Percentiles rank a stretch among this genome's conserved stretches.
phyloP scores from a whole-genome alignment of 495 filamentous ascomycete genomes.

The Zalerion maritima region DNA sequence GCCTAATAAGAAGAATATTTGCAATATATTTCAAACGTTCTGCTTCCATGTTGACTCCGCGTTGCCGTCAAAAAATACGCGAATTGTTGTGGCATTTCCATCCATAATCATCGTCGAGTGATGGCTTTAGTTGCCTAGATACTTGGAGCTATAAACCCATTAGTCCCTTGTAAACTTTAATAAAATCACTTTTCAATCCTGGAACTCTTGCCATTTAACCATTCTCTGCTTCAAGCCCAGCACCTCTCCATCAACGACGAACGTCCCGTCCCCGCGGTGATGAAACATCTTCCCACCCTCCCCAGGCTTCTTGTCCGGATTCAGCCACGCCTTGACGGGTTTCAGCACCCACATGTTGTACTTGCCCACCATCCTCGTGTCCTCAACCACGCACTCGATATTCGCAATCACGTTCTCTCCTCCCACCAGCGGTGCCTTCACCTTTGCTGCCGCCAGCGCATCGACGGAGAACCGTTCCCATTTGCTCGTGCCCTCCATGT shows the following conservation, averaged over 20 bases:
- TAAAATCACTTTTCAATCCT: too few relatives aligned
- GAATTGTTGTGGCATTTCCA: too few relatives aligned
- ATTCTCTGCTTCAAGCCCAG: conserved; percentile 20
- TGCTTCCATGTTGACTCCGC: too few relatives aligned
- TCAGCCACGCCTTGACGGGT: conserved; percentile 20
- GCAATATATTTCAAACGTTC: too few relatives aligned
- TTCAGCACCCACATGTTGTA: conserved; percentile 24
- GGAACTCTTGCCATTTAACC: conserved; percentile 24
- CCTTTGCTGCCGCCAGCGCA: conserved; percentile 14
- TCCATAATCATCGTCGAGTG: too few relatives aligned
- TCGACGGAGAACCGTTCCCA: conserved; percentile 20
- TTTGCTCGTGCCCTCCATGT: conserved; percentile 39
- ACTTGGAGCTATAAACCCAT: too few relatives aligned
- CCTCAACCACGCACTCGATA: conserved; percentile 23
- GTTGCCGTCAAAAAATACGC: too few relatives aligned
- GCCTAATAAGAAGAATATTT: too few relatives aligned
- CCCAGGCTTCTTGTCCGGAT: conserved; percentile 13
- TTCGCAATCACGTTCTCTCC: conserved; percentile 18
- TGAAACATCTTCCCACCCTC: conserved; percentile 24
- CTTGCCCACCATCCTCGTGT: conserved; percentile 20
- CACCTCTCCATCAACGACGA: conserved; percentile 22
- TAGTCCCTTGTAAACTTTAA: too few relatives aligned
- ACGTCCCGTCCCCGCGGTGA: conserved; percentile 22
- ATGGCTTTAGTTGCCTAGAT: too few relatives aligned
- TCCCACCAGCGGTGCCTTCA: conserved; percentile 21